Base-by-base conservation (phyloP, 2,329 filamentous ascomycete species). In the Aspergillus candidus region DNA sequence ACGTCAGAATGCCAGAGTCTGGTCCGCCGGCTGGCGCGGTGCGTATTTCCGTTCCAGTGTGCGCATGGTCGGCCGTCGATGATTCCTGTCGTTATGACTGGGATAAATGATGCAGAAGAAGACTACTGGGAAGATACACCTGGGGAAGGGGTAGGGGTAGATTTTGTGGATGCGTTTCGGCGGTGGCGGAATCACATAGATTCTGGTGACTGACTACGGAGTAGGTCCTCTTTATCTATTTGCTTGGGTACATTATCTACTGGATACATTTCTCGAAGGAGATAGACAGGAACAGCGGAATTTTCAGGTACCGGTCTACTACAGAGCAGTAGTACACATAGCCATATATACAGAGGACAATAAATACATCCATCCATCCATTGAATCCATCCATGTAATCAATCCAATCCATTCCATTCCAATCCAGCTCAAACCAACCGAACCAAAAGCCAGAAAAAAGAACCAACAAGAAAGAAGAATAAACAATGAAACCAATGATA, bases 21-120 rank as follows among this genome's bases (percentile, higher is more conserved):
- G 12, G 50, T 75, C 4, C 44, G 50, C 4, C 56, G 57, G 13
- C 58, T 75, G 10, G 56, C 70, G 11, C 52, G 45, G 11, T 74
- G 72, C 46, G 63, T 58, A 6, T 72, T 75, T 47, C 72, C 72
- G 1, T 75, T 75, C 45, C 71, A 74, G 40, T 75, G 72, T 49
- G 72, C 72, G 13, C 72, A 75, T 57, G 72, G 72, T 29, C 63
- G 72, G 34, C 72, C 72, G 10, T 72, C 70, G 17, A 71, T 74
- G 65, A 56, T 73, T 12, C 71, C 72, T 8, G 56, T 74, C 32
- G 52, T 69, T 44, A 38, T 71, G 27, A 38, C 17, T 14, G 33
- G 22, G n/a, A 15, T 8, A 4, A 30, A 41, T 22, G 36, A 32
- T 12, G 27, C 15, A 10, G 29, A 17, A 31, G 14, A 27, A 11